phyloP scores from a whole-genome alignment of 257 asterid genomes.

The Scutellaria baicalensis region DNA sequence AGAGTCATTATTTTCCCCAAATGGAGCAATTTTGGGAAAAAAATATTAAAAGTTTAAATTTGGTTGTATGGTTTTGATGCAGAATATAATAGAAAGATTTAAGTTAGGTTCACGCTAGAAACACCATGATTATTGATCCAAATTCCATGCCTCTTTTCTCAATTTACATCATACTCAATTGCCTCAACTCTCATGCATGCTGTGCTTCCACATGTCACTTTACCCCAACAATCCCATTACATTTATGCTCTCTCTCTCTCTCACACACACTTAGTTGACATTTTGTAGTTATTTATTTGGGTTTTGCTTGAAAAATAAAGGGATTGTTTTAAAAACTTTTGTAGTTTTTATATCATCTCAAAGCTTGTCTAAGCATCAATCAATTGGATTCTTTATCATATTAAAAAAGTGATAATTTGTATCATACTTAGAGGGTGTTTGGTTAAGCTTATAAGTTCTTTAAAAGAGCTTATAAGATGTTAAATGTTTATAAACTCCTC shows the following conservation, averaged over 20 bases:
- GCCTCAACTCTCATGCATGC: constrained; percentile 10
- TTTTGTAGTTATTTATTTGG: too few species aligned
- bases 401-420: not conserved
- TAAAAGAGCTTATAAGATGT: too few species aligned
- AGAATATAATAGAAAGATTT: not conserved
- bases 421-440: too few species aligned
- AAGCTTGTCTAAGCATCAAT: not conserved
- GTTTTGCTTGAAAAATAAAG: too few species aligned
- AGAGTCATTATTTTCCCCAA: not conserved
- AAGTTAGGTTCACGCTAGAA: constrained; percentile 33
- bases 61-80: constrained; percentile 23
- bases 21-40: constrained; percentile 3
- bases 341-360: not conserved
- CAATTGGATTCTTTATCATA: not conserved
- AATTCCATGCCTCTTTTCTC: constrained; percentile 15
- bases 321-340: not conserved
- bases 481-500: too few species aligned
- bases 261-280: not conserved
- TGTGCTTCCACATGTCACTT: constrained; percentile 19
- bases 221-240: constrained; percentile 10
- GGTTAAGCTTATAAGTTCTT: too few species aligned
- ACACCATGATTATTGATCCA: constrained; percentile 23
- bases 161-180: constrained; percentile 18
- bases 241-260: not conserved
- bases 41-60: not conserved